Evolutionary conservation across 2,329 filamentous ascomycete genomes (phyloP), one percentile per base, ranked within the genome.

Genomic region (Fusarium aywerte): DNA sequence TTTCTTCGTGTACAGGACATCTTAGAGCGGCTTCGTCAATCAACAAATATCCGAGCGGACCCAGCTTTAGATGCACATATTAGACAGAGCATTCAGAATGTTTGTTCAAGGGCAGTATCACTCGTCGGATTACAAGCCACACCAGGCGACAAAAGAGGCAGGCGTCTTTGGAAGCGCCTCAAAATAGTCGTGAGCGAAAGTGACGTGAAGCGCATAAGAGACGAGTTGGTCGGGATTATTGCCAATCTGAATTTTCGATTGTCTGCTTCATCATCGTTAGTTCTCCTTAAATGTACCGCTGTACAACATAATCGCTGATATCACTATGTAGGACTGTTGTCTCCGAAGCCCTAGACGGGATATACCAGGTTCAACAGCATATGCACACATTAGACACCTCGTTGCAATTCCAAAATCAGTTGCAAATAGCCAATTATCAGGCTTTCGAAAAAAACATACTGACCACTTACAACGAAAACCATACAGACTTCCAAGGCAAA

Each of bases 131-230:
- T 33, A 9, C 29, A 18, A 8, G 29, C 29, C 4, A 47, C 5
- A 3, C 49, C 27, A 4, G 29, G n/a, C 11, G 62, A 68, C 6
- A 48, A 15, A n/a, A 5, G 21, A 7, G 23, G 45, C 7, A 43
- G 44, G 3, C 33, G 44, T 12, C 18, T 59, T 9, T 66, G 51
- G 65, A 68, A 60, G 39, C 36, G 56, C 3, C 6, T 68, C 3
- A 59, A 50, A 32, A 10, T 29, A 5, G 32, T 55, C 4, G 16
- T 60, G 9, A 42, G n/a, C 6, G 65, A 64, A 20, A 49, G 29
- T 5, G 62, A 60, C 1, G 31, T 61, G 27, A 29, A 45, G 4
- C 43, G 39, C 4, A 36, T 67, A 12, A 51, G 36, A 21, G 13
- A 2, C 7, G 23, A 40, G 23, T 11, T 58, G 7, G 16, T 8